A percentile compares a stretch with the other conserved stretches of the same genome.
Conservation (phyloP, 2,329 filamentous ascomycete species). For the Verticillium nonalfalfae region DNA sequence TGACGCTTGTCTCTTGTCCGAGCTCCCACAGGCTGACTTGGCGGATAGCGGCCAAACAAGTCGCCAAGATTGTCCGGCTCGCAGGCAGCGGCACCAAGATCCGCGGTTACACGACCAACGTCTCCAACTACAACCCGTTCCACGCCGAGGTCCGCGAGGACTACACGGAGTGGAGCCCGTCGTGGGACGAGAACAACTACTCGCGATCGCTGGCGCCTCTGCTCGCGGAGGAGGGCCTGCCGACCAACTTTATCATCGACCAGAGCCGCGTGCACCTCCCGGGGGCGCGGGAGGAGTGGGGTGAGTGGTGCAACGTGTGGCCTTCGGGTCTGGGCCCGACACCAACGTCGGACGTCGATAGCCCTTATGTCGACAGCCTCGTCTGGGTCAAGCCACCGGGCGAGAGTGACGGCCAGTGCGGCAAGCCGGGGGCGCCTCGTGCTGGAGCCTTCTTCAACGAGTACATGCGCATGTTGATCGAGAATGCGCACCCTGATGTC, state of each 20-base stretch:
- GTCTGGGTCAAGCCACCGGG: constrained; percentile 35
- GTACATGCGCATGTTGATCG: constrained; percentile 27
- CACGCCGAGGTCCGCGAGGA: constrained; percentile 26
- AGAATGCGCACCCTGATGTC: constrained; percentile 23
- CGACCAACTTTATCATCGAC: constrained; percentile 33
- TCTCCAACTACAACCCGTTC: constrained; percentile 30
- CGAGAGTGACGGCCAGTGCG: constrained; percentile 30
- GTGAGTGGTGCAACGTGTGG: constrained; percentile 33
- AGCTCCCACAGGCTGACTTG: constrained; percentile 1
- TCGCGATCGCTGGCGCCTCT: constrained; percentile 26
- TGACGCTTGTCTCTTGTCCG: neutral
- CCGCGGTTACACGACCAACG: constrained; percentile 34
- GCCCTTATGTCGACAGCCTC: constrained; percentile 27
- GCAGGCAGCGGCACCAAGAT: constrained; percentile 19
- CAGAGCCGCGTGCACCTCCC: constrained; percentile 29
- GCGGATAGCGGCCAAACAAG: constrained; percentile 24
- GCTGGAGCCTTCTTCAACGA: constrained; percentile 31
- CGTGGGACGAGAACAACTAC: constrained; percentile 31
- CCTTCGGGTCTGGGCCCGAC: constrained; percentile 28
- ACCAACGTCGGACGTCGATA: constrained; percentile 21
- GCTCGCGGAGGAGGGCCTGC: constrained; percentile 26
- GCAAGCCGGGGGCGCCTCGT: constrained; percentile 22
- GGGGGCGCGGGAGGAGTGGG: constrained; percentile 26
- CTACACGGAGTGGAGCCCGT: constrained; percentile 29
- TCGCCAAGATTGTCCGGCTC: constrained; percentile 25